Evolutionary conservation across 495 filamentous ascomycete species (phyloP).

Genomic region (Hypoxylon fragiforme): DNA sequence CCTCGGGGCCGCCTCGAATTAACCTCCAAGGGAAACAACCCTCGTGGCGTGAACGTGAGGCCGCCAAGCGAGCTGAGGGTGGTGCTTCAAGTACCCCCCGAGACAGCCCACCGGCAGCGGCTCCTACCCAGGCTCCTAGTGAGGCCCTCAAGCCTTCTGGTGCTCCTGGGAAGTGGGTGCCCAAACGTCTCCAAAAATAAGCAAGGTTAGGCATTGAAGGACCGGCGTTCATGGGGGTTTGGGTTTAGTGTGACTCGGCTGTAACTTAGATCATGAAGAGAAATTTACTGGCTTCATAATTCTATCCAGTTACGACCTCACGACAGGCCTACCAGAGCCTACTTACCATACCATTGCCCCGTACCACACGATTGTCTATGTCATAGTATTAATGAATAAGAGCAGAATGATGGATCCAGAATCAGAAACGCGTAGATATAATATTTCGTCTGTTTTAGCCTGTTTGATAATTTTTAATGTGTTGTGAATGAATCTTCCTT

Average conservation of each 20-base stretch:
- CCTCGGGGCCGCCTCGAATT: slow-evolving; percentile 66
- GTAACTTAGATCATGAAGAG: slow-evolving; percentile 35
- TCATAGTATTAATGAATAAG: background rate
- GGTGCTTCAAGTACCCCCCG: slow-evolving; percentile 5
- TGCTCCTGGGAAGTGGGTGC: slow-evolving; percentile 51
- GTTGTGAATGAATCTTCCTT: too few species aligned
- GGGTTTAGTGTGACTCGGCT: slow-evolving; percentile 35
- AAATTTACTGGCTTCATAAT: slow-evolving; percentile 30
- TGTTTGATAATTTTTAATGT: too few species aligned
- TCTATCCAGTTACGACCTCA: slow-evolving; percentile 5
- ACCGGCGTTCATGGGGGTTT: slow-evolving; percentile 37
- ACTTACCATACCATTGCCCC: background rate
- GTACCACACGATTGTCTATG: background rate
- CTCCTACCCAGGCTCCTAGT: slow-evolving; percentile 19
- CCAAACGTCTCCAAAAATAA: slow-evolving; percentile 37
- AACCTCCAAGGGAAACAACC: slow-evolving; percentile 64
- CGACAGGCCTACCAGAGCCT: background rate
- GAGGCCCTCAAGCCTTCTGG: slow-evolving; percentile 50
- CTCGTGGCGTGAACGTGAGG: slow-evolving; percentile 85
- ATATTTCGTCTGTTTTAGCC: too few species aligned
- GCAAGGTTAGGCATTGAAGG: slow-evolving; percentile 37
- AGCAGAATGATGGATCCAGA: background rate
- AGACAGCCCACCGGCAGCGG: slow-evolving; percentile 31
- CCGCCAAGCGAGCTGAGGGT: slow-evolving; percentile 57
- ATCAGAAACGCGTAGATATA: too few species aligned